Percentiles rank a stretch among this genome's conserved stretches.
Conservation (phyloP, 208 protist species). For the Trypanosomatidae sp. region DNA sequence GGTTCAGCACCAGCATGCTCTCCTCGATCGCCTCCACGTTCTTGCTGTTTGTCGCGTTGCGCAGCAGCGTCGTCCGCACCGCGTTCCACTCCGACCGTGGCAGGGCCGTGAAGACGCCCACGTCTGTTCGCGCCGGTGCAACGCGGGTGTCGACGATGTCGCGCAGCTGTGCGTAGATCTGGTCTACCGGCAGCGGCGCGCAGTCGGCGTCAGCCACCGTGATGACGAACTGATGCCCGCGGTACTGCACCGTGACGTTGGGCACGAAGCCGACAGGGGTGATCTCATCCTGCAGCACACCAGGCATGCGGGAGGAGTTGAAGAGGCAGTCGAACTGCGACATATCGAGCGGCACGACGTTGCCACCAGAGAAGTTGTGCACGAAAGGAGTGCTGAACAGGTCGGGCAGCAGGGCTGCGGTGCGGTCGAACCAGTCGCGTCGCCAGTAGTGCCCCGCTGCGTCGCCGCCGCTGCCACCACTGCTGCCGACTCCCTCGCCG, state of each 20-base stretch:
- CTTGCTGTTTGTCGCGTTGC: no score
- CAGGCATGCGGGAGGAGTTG: slow-evolving; percentile 78
- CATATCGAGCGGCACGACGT: slow-evolving; percentile 86
- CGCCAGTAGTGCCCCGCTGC: no score
- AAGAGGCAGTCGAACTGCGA: slow-evolving; percentile 83
- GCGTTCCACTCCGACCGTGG: slow-evolving; percentile 69
- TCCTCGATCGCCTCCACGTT: no score
- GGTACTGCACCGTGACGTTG: slow-evolving; percentile 77
- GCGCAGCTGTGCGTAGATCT: slow-evolving; percentile 78
- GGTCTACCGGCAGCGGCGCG: slow-evolving; percentile 57
- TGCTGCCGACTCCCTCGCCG: no score
- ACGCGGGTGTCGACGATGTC: no score
- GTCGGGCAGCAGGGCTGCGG: no score
- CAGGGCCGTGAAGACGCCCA: slow-evolving; percentile 66
- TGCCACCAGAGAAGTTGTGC: no score
- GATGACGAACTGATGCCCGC: slow-evolving; percentile 76
- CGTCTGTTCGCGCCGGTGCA: no score
- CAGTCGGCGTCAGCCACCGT: slow-evolving; percentile 73
- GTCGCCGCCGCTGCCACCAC: no score
- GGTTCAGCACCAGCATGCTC: slow-evolving; percentile 82
- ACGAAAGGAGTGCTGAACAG: no score
- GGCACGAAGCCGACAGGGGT: slow-evolving; percentile 55
- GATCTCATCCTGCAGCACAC: slow-evolving; percentile 82
- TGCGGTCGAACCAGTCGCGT: no score
- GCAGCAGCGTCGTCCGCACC: slow-evolving; percentile 52